Evolutionary conservation across 495 filamentous ascomycete species (phyloP), one percentile per base, ranked within the genome.

Genomic region (Podospora appendiculata): DNA sequence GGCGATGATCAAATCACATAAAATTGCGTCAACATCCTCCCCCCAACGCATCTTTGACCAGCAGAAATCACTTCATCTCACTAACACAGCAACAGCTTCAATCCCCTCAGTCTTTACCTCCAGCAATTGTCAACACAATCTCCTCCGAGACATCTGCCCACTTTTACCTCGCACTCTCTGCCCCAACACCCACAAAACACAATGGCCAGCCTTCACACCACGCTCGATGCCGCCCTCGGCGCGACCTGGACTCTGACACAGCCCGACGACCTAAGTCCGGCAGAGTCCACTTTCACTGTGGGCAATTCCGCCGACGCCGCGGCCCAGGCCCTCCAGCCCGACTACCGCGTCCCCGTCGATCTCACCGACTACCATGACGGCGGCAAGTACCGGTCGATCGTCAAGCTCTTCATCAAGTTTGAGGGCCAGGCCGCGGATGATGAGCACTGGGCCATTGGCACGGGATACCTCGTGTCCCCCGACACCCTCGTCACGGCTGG

Each of bases 401-500:
- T 71, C 35, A 70, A 71, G 45, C 54, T 71, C 50, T 53, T 62
- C 47, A 59, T 63, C 41, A 61, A 55, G 43, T 70, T 65, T 44
- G 63, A 71, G 38, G 56, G 56, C 17, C 65, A 67, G 44, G 32
- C 45, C 3, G 12, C 36, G 9, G 47, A 43, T 18, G 41, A 43
- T 14, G 8, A 14, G 8, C 41, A 13, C 41, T 43, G 41, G 41
- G 40, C 36, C 11, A 66, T 69, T 59, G 68, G 61, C 36, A 69
- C 66, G 39, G 68, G 66, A 32, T 70, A 61, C 59, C 61, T 71
- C 16, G 66, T 71, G 49, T 50, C 45, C 12, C 61, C 59, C 7
- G 65, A 71, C 55, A 45, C 62, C 19, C 39, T 71, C 14, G 61
- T 72, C 16, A 72, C 69, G 13, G 69, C 70, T 41, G 69, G 69